These are phyloP conservation scores for Corymbia maculata DNA, from an alignment of 345 rosid species.

Conservation along the genomic window DNA sequence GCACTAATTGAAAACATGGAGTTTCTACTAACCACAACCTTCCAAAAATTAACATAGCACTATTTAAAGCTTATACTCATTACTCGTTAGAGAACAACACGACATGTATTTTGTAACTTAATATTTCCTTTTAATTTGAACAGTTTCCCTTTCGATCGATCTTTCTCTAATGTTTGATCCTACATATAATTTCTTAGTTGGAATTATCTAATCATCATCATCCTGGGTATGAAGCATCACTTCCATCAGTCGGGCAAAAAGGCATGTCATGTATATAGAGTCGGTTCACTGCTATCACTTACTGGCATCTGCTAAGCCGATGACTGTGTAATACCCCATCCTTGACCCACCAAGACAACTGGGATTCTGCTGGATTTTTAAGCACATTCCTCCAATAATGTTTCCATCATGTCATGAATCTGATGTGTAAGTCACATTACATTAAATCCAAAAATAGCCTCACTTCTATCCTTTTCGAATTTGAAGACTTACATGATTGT, in stretches of 20 bases:
- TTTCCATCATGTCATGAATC: not conserved
- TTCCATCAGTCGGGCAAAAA: not conserved
- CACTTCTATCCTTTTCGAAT: not conserved
- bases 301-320: not conserved
- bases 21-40: not conserved
- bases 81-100: not conserved
- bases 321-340: not conserved
- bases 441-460: not conserved
- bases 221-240: not conserved
- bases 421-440: not conserved
- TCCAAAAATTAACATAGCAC: not conserved
- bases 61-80: not conserved
- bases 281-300: not conserved
- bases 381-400: not conserved
- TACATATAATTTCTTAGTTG: not conserved
- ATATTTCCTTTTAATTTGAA: not conserved
- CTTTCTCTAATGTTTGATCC: not conserved
- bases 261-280: not conserved
- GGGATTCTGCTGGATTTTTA: not conserved
- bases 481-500: not conserved
- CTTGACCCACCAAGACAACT: not conserved
- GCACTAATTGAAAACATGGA: not conserved
- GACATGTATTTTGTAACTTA: not conserved
- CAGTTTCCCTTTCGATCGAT: not conserved
- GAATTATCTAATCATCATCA: not conserved